Conservation (phyloP, 305 asterid genomes). For the Ilex paraguariensis region DNA sequence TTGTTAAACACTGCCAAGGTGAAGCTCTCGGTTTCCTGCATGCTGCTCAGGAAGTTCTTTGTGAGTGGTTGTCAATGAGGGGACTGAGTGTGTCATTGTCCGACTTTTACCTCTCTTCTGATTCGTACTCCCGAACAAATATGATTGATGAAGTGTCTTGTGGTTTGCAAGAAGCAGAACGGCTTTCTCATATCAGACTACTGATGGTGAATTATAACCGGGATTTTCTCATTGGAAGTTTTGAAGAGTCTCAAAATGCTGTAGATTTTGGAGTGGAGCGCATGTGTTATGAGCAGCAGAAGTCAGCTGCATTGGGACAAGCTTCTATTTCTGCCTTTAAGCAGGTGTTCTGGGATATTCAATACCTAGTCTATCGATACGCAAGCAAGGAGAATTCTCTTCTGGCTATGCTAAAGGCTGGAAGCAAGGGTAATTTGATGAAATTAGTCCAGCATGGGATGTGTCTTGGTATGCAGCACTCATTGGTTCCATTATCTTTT, state of each 20-base stretch:
- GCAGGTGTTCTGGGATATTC: conserved; percentile 62
- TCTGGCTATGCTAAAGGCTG: conserved; percentile 83
- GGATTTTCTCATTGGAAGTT: conserved; percentile 47
- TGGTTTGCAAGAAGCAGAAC: conserved; percentile 78
- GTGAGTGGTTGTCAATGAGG: conserved; percentile 82
- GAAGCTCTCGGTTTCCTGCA: conserved; percentile 47
- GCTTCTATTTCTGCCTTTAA: conserved; percentile 71
- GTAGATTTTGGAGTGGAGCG: conserved; percentile 30
- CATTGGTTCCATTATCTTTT: conserved; percentile 67
- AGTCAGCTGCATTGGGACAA: conserved; percentile 55
- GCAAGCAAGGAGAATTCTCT: conserved; percentile 51
- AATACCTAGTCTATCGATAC: conserved; percentile 62
- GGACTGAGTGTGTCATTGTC: conserved; percentile 87
- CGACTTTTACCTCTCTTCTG: conserved; percentile 75
- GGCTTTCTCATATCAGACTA: conserved; percentile 43
- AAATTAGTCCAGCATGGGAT: conserved; percentile 88
- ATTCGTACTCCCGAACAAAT: conserved; percentile 45
- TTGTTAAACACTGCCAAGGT: conserved; percentile 41
- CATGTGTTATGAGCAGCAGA: conserved; percentile 43
- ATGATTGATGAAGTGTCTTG: conserved; percentile 57
- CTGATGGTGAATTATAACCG: conserved; percentile 53
- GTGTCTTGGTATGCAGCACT: conserved; percentile 91
- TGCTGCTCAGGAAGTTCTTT: conserved; percentile 68
- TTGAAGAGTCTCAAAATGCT: conserved; percentile 34
- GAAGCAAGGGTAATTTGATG: conserved; percentile 90